Evolutionary conservation across 2,329 filamentous ascomycete species (phyloP).

Genomic region (Cadophora luteo-olivacea): DNA sequence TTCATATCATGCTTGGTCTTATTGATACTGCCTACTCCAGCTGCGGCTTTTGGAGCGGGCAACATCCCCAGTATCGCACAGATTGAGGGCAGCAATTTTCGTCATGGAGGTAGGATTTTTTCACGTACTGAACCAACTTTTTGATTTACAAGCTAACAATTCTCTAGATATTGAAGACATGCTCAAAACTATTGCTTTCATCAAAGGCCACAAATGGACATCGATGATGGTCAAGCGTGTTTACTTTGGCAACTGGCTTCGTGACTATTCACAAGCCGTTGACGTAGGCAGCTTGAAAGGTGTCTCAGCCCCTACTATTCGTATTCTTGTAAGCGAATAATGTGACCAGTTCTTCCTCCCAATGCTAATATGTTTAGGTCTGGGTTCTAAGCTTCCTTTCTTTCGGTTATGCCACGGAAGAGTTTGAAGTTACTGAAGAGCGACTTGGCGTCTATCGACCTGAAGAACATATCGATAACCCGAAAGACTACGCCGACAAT

Average conservation of each 20-base stretch:
- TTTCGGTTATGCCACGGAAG: constrained; percentile 84
- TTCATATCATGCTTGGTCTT: constrained; percentile 60
- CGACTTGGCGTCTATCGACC: constrained; percentile 81
- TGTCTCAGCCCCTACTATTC: constrained; percentile 78
- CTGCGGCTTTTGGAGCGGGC: constrained; percentile 70
- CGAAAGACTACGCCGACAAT: constrained; percentile 85
- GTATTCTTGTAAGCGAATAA: constrained; percentile 63
- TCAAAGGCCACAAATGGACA: constrained; percentile 86
- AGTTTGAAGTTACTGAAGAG: constrained; percentile 84
- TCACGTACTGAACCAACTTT: not conserved
- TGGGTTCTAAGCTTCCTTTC: constrained; percentile 84
- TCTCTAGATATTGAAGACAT: constrained; percentile 77
- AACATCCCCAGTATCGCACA: constrained; percentile 71
- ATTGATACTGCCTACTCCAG: constrained; percentile 62
- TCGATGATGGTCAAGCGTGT: constrained; percentile 77
- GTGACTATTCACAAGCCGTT: constrained; percentile 85
- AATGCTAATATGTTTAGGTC: constrained; percentile 51
- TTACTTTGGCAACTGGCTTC: constrained; percentile 86
- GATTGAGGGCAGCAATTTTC: constrained; percentile 70
- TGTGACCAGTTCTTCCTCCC: not conserved
- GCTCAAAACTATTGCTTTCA: constrained; percentile 77
- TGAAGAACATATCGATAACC: constrained; percentile 78
- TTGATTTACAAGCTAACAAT: not conserved
- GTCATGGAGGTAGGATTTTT: constrained; percentile 62
- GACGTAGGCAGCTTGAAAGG: constrained; percentile 82